Conservation (phyloP, 345 rosid species). For the Pelargonium nanum region DNA sequence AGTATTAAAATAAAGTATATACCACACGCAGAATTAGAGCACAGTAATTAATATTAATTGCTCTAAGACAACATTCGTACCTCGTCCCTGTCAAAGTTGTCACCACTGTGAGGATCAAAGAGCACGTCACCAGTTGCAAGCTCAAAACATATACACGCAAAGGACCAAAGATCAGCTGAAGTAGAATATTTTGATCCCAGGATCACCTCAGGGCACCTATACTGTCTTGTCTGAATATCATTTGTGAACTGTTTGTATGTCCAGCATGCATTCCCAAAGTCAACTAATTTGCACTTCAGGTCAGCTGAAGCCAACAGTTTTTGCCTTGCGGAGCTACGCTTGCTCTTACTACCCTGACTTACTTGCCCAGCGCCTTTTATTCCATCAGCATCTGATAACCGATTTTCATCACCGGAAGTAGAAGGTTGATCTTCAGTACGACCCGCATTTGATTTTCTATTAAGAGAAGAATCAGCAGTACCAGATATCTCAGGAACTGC, state of each 20-base stretch:
- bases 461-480: conserved; percentile 19
- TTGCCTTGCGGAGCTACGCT: conserved; percentile 36
- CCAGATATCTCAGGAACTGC: conserved; percentile 29
- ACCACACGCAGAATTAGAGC: not conserved
- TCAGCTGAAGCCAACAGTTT: conserved; percentile 39
- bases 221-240: conserved; percentile 70
- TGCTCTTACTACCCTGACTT: conserved; percentile 33
- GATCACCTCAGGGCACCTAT: conserved; percentile 67
- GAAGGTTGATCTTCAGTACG: conserved; percentile 25
- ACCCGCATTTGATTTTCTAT: conserved; percentile 16
- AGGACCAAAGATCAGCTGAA: conserved; percentile 72
- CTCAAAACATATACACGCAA: conserved; percentile 76
- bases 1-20: too few species aligned
- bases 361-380: conserved; percentile 19
- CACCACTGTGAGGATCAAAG: conserved; percentile 66
- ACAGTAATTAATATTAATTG: not conserved
- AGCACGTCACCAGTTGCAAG: conserved; percentile 70
- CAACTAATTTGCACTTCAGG: conserved; percentile 59
- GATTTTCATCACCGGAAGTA: conserved; percentile 20
- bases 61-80: conserved; percentile 20
- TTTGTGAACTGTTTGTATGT: conserved; percentile 66
- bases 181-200: conserved; percentile 74
- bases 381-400: conserved; percentile 32
- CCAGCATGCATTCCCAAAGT: conserved; percentile 79
- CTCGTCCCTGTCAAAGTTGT: conserved; percentile 71